These are phyloP conservation scores for Vachellia pachyceras DNA, from an alignment of 306 rosid genomes.

Conservation along the genomic window DNA sequence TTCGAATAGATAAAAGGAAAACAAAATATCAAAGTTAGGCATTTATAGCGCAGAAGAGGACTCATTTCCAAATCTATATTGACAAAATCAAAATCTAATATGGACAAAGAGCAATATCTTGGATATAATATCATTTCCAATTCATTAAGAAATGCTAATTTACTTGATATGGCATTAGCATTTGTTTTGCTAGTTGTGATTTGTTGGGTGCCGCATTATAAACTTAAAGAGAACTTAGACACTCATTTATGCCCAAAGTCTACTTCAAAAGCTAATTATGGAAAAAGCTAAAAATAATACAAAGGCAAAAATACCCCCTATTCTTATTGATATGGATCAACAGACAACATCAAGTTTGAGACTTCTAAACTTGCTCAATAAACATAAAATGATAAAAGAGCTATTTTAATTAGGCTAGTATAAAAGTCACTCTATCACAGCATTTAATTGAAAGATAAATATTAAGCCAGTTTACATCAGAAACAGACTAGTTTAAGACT, in stretches of 20 bases:
- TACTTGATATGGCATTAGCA: not conserved
- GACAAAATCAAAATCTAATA: not conserved
- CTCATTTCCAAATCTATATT: slow-evolving; percentile 1
- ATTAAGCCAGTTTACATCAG: not conserved
- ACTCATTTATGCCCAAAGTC: not conserved
- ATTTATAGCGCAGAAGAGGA: not conserved
- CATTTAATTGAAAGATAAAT: not conserved
- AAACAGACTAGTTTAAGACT: not conserved
- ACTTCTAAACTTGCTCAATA: not conserved
- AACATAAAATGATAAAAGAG: not conserved
- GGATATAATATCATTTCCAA: not conserved
- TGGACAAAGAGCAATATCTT: slow-evolving; percentile 21
- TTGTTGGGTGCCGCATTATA: not conserved
- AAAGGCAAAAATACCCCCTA: not conserved
- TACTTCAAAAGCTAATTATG: not conserved
- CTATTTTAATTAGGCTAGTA: not conserved
- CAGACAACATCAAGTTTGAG: slow-evolving; percentile 10
- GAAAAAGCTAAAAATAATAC: not conserved
- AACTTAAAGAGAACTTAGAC: not conserved
- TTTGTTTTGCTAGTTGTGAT: not conserved
- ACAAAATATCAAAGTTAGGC: not conserved
- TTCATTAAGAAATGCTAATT: not conserved
- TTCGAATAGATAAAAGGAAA: slow-evolving; percentile 1
- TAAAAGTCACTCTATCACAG: no score
- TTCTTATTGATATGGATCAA: not conserved